Evolutionary conservation across 2,329 filamentous ascomycete genomes (phyloP).

Genomic region (Botryotinia convoluta): DNA sequence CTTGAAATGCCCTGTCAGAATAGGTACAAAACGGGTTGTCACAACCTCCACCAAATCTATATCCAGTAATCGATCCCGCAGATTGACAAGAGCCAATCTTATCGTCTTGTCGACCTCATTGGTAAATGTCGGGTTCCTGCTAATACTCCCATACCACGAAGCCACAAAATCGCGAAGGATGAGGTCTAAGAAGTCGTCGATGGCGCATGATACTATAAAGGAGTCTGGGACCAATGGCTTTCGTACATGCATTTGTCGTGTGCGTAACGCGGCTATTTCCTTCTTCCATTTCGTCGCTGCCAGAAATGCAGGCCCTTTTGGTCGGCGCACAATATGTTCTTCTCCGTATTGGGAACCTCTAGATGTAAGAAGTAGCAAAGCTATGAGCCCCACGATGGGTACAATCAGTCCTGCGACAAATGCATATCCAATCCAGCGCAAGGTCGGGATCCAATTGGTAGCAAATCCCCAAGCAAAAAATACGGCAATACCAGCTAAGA

Average conservation of each 20-base stretch:
- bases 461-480: conserved; percentile 88
- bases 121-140: conserved; percentile 72
- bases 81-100: conserved; percentile 65
- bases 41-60: conserved; percentile 82
- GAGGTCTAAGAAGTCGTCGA: conserved; percentile 75
- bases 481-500: conserved; percentile 63
- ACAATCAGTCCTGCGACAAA: conserved; percentile 69
- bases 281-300: conserved; percentile 62
- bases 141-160: conserved; percentile 88
- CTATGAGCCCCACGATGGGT: conserved; percentile 51
- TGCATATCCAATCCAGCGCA: conserved; percentile 84
- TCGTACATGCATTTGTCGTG: conserved; percentile 64
- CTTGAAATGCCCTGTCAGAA: conserved; percentile 82
- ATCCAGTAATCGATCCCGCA: conserved; percentile 69
- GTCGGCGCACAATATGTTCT: conserved; percentile 43
- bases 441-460: conserved; percentile 75
- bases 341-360: conserved; percentile 47
- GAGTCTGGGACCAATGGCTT: conserved; percentile 73
- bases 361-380: conserved; percentile 61
- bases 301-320: conserved; percentile 57
- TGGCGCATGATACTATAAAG: conserved; percentile 71
- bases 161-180: conserved; percentile 81
- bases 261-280: conserved; percentile 65
- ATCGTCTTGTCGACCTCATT: conserved; percentile 84
- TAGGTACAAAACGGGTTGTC: conserved; percentile 79